Evolutionary conservation across 192 early-diverging fungal species (phyloP).

Genomic region (Rhizophagus sp.): DNA sequence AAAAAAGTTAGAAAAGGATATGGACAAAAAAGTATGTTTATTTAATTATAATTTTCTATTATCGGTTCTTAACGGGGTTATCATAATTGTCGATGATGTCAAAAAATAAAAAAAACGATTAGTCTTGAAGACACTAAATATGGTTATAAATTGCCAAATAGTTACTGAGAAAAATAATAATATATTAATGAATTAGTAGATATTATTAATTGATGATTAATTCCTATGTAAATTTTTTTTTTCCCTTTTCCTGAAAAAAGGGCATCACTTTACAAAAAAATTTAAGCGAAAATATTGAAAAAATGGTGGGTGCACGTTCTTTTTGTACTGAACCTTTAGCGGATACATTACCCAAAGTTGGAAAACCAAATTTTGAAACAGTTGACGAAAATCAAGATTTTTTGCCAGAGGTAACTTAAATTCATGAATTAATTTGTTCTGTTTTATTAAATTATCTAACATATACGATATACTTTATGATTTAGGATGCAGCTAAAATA

Average conservation of each 20-base stretch:
- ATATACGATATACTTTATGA: background rate
- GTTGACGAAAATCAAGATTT: conserved; percentile 79
- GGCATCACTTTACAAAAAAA: conserved; percentile 63
- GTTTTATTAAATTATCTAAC: background rate
- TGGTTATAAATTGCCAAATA: background rate
- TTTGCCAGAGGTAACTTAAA: conserved; percentile 49
- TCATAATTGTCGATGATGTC: background rate
- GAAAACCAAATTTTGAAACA: conserved; percentile 76
- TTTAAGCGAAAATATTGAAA: conserved; percentile 82
- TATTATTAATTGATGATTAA: conserved; percentile 18
- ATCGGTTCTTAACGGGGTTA: background rate
- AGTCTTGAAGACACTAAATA: conserved; percentile 19
- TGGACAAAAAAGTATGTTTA: conserved; percentile 60
- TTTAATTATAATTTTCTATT: background rate
- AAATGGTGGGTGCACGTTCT: conserved; percentile 65
- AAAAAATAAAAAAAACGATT: conserved; percentile 10
- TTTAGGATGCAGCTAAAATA: conserved; percentile 74
- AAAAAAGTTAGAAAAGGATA: conserved; percentile 76
- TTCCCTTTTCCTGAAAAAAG: conserved; percentile 25
- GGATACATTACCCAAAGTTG: conserved; percentile 57
- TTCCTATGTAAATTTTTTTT: background rate
- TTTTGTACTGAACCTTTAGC: conserved; percentile 52
- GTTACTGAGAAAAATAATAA: background rate
- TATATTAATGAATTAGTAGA: background rate
- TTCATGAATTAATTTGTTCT: no score